Percentiles rank a stretch among this genome's conserved stretches.
Conservation (phyloP, 2,329 filamentous ascomycete genomes). For the Fusarium torreyae region DNA sequence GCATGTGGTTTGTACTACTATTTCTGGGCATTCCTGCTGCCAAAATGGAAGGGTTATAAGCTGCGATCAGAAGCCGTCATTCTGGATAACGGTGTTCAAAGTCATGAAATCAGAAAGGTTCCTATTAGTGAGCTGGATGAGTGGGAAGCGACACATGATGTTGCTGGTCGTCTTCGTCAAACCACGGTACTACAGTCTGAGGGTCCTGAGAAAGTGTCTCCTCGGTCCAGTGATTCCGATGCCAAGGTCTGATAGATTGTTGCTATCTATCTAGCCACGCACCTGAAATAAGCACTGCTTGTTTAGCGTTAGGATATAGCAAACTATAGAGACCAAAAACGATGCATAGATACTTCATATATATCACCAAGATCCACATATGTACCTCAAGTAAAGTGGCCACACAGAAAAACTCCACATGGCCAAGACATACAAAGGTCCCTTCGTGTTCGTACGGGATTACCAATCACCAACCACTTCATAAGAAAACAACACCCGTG, state of each 20-base stretch:
- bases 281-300: not conserved
- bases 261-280: not conserved
- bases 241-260: not conserved
- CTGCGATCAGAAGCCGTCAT: conserved; percentile 68
- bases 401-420: not conserved
- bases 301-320: not conserved
- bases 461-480: not conserved
- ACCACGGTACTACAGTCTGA: not conserved
- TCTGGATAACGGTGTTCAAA: conserved; percentile 58
- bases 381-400: not conserved
- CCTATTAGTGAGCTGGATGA: conserved; percentile 63
- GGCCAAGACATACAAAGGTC: not conserved
- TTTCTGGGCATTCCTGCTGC: conserved; percentile 70
- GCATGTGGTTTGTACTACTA: conserved; percentile 71
- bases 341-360: not conserved
- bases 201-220: not conserved
- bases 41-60: conserved; percentile 64
- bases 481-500: not conserved
- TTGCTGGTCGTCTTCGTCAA: conserved; percentile 49
- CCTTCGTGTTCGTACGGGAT: not conserved
- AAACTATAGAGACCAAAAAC: not conserved
- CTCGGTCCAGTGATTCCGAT: not conserved
- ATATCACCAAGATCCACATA: not conserved
- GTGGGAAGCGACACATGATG: conserved; percentile 74
- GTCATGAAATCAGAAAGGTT: conserved; percentile 68